Evolutionary conservation across 140 eudicot species (phyloP).

Genomic region (Anethum foeniculum): DNA sequence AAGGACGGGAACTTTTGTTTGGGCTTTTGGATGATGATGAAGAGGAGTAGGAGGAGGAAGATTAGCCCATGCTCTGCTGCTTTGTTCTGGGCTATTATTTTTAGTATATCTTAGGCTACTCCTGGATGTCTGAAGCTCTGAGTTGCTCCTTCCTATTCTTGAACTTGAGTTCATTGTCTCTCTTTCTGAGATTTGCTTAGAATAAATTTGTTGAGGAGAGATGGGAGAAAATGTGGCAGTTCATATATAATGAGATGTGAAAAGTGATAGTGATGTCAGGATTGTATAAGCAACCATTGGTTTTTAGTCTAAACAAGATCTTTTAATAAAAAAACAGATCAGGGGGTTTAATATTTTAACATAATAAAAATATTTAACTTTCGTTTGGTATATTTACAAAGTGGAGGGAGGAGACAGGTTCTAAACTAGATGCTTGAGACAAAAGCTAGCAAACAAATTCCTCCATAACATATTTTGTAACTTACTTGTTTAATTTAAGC

Average conservation of each 20-base stretch:
- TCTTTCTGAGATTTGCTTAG: background rate
- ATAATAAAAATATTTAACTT: too few relatives aligned
- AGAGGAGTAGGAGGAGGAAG: conserved; percentile 19
- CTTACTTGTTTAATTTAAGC: background rate
- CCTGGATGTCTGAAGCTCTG: conserved; percentile 22
- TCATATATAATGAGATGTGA: background rate
- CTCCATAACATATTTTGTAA: background rate
- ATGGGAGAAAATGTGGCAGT: background rate
- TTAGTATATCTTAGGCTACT: conserved; percentile 16
- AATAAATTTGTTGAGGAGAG: background rate
- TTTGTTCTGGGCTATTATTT: conserved; percentile 46
- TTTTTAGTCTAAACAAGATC: background rate
- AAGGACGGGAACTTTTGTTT: conserved; percentile 54
- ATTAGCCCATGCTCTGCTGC: conserved; percentile 43
- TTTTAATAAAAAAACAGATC: background rate
- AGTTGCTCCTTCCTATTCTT: conserved; percentile 11
- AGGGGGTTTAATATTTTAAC: too few relatives aligned
- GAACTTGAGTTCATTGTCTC: background rate
- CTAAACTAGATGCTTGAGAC: conserved; percentile 58
- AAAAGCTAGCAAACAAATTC: conserved; percentile 41
- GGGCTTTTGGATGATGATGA: background rate
- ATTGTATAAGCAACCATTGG: background rate
- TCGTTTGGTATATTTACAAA: background rate
- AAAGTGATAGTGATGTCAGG: background rate
- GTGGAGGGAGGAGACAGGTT: conserved; percentile 22